Base-by-base conservation (phyloP, 176 grass and related monocot species). In the Eragrostis curvula region DNA sequence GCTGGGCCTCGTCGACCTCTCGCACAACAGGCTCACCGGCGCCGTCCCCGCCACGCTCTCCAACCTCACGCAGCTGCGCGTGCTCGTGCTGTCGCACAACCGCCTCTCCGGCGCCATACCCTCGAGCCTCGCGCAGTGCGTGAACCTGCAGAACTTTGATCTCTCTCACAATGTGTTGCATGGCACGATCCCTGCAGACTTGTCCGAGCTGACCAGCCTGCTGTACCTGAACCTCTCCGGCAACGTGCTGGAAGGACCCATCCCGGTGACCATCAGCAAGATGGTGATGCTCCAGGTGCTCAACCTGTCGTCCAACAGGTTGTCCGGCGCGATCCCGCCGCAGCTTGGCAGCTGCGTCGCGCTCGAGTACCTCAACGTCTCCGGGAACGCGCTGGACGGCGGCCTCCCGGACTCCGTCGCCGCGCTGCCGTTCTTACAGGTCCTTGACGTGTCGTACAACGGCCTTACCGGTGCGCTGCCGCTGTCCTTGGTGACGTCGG, bases 381-480 rank as follows among this genome's bases (percentile, higher is more conserved):
- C 91, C 15, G 66, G 81, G 21, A 97, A 97, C 81, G 29, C n/a
- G 61, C 78, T 93, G 47, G 71, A 72, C 12, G 90, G 91, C 41
- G 71, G 71, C 25, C 77, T 96, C 44, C 92, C 92, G 30, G 83
- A 81, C 20, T 82, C 96, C 6, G 30, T 98, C 12, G 92, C 55
- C 8, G 83, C 88, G 13, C 84, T 98, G 27, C 88, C 93, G 47
- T 93, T 89, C 88, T 67, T 98, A 85, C 67, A 90, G 66, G 84
- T 89, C 2, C 96, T 98, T 25, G 96, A 98, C 66, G 70, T 98
- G 50, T 98, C 96, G 8, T 69, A 42, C 21, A 98, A 98, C 62
- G n/a, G 12, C 11, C 86, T 98, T 23, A 71, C 74, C 0, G 92
- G 96, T 0, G 52, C 57, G 11, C 25, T 98, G 42, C 96, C 96